Conservation (phyloP, 306 rosid genomes). For the barrel medic (Medicago truncatula) region DNA sequence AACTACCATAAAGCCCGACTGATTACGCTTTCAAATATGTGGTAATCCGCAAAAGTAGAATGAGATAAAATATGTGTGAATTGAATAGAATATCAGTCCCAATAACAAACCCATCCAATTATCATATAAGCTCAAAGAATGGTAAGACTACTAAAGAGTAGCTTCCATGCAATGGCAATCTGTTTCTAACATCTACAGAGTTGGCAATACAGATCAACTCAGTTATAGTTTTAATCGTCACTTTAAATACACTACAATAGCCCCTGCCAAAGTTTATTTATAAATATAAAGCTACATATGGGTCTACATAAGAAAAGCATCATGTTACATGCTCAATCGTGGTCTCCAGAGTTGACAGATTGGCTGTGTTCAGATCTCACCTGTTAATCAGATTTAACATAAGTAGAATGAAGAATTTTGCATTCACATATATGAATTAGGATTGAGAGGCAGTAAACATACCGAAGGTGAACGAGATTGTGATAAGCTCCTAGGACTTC, state of each 20-base stretch:
- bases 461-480: too few species aligned
- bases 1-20: too few species aligned
- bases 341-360: conserved; percentile 38
- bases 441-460: background rate
- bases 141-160: background rate
- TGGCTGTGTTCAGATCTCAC: conserved; percentile 53
- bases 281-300: background rate
- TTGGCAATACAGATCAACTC: background rate
- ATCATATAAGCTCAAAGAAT: background rate
- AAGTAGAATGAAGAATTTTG: background rate
- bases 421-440: background rate
- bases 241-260: background rate
- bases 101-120: background rate
- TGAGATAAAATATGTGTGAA: background rate
- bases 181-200: background rate
- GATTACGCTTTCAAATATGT: background rate
- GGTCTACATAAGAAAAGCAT: background rate
- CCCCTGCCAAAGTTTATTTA: background rate
- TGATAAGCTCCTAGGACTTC: too few species aligned
- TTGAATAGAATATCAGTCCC: background rate
- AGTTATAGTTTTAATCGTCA: background rate
- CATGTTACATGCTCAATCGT: background rate
- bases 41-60: background rate
- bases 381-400: conserved; percentile 41
- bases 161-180: background rate